Evolutionary conservation across 148 eudicot species (phyloP).

Genomic region (Camellia sinensis): DNA sequence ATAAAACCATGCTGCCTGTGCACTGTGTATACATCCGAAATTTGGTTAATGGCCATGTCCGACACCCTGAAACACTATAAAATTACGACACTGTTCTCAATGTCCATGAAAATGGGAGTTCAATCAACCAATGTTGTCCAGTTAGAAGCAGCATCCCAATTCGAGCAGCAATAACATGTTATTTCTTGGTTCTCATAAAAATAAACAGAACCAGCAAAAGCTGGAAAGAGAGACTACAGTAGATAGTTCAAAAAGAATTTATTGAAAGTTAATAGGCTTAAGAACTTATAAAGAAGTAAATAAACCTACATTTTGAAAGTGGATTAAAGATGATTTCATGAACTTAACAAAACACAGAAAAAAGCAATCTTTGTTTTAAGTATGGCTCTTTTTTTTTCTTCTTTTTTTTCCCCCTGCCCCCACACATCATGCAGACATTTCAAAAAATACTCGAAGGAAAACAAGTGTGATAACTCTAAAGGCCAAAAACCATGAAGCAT

Average conservation of each 20-base stretch:
- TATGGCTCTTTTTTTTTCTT: not conserved
- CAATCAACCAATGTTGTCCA: not conserved
- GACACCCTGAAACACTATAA: not conserved
- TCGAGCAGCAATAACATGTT: not conserved
- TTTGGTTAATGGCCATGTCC: slow-evolving; percentile 6
- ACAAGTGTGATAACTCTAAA: not conserved
- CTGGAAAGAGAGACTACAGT: not conserved
- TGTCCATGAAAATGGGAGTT: slow-evolving; percentile 1
- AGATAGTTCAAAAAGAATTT: not conserved
- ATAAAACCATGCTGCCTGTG: not conserved
- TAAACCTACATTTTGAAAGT: not conserved
- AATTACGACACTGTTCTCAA: not conserved
- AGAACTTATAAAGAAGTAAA: not conserved
- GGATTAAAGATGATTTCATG: not conserved
- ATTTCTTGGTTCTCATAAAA: slow-evolving; percentile 4
- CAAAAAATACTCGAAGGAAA: not conserved
- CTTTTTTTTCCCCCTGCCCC: not conserved
- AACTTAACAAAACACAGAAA: not conserved
- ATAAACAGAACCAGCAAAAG: not conserved
- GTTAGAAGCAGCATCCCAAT: not conserved
- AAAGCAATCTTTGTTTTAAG: slow-evolving; percentile 6
- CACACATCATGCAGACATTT: not conserved
- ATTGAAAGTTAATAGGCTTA: not conserved
- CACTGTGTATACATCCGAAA: not conserved
- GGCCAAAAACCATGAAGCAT: not conserved